Evolutionary conservation across 306 rosid genomes (phyloP).

Genomic region (Cotoneaster glaucophyllus): DNA sequence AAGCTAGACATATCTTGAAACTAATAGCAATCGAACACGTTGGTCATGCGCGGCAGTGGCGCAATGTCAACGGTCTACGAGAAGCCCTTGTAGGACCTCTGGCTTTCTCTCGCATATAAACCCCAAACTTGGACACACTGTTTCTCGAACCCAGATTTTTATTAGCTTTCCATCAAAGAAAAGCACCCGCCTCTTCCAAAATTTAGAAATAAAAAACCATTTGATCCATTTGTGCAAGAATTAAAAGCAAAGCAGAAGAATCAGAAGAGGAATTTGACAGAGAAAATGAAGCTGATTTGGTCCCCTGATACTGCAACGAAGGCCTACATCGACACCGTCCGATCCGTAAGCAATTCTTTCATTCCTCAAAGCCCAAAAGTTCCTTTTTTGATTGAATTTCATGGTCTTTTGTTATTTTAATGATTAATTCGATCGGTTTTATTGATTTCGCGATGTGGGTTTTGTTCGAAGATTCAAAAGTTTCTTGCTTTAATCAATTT

Average conservation of each 20-base stretch:
- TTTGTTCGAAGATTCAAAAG: constrained; percentile 21
- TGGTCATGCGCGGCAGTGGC: constrained; percentile 13
- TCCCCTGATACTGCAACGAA: constrained; percentile 80
- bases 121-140: neutral
- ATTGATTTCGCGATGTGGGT: neutral
- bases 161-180: constrained; percentile 8
- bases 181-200: neutral
- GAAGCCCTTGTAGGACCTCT: neutral
- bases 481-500: neutral
- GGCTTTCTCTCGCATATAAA: constrained; percentile 3
- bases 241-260: neutral
- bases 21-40: constrained; percentile 36
- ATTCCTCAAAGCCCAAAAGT: neutral
- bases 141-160: neutral
- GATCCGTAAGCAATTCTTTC: constrained; percentile 42
- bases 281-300: constrained; percentile 80
- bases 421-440: neutral
- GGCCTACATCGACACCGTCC: constrained; percentile 83
- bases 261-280: neutral
- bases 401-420: neutral
- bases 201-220: neutral
- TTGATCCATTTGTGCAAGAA: too few species aligned
- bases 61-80: constrained; percentile 51
- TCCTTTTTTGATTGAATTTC: neutral
- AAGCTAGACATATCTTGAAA: neutral